Evolutionary conservation across 208 protist genomes (phyloP), one percentile per base, ranked within the genome.

Genomic region (Trypanosoma caninum): DNA sequence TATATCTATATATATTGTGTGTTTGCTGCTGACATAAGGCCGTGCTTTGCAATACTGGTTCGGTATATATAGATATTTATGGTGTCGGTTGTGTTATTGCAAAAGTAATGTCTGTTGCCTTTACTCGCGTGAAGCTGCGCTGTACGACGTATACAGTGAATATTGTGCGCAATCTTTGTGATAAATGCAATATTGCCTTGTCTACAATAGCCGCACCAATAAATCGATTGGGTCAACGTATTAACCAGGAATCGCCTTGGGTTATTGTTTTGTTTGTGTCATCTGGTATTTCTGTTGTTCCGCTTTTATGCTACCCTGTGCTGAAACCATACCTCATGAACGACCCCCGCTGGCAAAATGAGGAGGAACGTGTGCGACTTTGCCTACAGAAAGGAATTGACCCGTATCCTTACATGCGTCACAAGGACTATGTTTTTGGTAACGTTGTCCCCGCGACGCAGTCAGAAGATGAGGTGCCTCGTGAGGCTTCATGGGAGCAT

Each of bases 321-420:
- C 48, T 93, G 50, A 89, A 89, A 65, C 68, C 76, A 18, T 80
- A 80, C 48, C 37, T 91, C 23, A 66, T 72, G 34, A 62, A 69
- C 16, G 84, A 85, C 57, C 30, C 37, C 8, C 81, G 89, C 13
- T 57, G 53, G 9, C 40, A 59, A 13, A 67, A 72, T n/a, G 86
- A 95, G 72, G 82, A 85, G 65, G 86, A 95, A 65, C 83, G 86
- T 20, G 89, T 93, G 63, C 83, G 86, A 8, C 50, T 93, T 42
- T 95, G 89, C 59, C 74, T 95, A 57, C 84, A 95, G 66, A 95
- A 95, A 64, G 89, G 89, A 47, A 85, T 95, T 44, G 89, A 95
- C 55, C 89, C 89, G 2, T 95, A 91, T 55, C 89, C 89, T 13
- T 90, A 87, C 65, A 86, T 95, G 81, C 75, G 69, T 8, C 69